These are phyloP conservation scores for Afroboletus lepidellus DNA, from an alignment of 1,284 basidiomycete genomes.

Conservation along the genomic window DNA sequence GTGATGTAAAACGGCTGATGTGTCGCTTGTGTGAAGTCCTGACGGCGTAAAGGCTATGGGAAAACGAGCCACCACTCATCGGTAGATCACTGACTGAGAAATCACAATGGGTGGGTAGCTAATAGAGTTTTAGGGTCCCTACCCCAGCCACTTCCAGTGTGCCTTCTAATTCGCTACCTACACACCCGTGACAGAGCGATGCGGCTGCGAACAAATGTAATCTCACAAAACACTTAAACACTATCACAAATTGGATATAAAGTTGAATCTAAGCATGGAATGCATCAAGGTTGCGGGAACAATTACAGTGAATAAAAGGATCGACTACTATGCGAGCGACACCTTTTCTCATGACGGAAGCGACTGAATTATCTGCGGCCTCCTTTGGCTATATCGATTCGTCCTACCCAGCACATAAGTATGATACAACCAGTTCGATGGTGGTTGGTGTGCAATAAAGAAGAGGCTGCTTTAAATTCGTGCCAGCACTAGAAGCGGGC, in stretches of 20 bases:
- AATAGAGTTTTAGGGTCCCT: slow-evolving; percentile 37
- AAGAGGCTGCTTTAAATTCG: slow-evolving; percentile 1
- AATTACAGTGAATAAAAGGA: slow-evolving; percentile 10
- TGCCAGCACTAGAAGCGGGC: slow-evolving; percentile 1
- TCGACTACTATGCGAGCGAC: background rate
- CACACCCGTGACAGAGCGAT: too few relatives aligned
- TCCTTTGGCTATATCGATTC: slow-evolving; percentile 7
- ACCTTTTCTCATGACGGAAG: slow-evolving; percentile 13
- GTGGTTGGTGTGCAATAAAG: background rate
- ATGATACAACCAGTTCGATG: slow-evolving; percentile 4
- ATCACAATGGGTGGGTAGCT: slow-evolving; percentile 18
- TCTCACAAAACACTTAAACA: background rate
- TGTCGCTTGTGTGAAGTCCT: slow-evolving; percentile 30
- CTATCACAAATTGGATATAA: slow-evolving; percentile 7
- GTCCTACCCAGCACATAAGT: too few relatives aligned
- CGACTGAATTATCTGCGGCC: background rate
- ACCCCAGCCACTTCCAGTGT: slow-evolving; percentile 3
- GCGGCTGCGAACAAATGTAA: background rate
- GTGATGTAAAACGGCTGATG: slow-evolving; percentile 36
- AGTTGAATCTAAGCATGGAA: background rate
- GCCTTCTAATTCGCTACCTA: background rate
- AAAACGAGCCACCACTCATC: slow-evolving; percentile 27
- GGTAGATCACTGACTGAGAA: slow-evolving; percentile 25
- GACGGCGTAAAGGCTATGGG: slow-evolving; percentile 20
- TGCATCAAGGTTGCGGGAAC: slow-evolving; percentile 1